Percentiles rank a stretch among this genome's conserved stretches.
phyloP scores from a whole-genome alignment of 2,329 filamentous ascomycete genomes.

The Colletotrichum horii region DNA sequence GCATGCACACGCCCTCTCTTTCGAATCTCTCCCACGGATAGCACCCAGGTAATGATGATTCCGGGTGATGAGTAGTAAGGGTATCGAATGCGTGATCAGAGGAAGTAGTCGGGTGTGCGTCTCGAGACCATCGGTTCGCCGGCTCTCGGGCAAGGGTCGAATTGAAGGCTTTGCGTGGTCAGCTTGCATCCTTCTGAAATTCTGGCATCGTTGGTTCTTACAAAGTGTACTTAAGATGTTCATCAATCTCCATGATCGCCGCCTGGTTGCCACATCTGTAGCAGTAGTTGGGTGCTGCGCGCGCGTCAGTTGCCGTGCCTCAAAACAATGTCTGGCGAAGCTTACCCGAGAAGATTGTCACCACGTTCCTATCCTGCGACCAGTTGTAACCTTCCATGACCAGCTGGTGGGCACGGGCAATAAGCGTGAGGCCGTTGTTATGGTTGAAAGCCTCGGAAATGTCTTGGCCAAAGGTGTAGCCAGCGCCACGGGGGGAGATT shows the following conservation, averaged over 20 bases:
- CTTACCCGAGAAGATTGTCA: conserved; percentile 96
- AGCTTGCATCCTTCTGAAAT: conserved; percentile 22
- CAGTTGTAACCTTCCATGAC: conserved; percentile 99
- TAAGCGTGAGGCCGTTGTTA: conserved; percentile 95
- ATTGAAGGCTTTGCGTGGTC: conserved; percentile 79
- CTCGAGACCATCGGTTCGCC: conserved; percentile 99
- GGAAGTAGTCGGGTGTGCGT: conserved; percentile 98
- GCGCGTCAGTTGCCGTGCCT: conserved; percentile 24
- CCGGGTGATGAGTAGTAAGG: neutral
- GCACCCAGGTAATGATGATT: neutral
- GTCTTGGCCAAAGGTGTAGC: conserved; percentile 95
- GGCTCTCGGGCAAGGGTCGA: conserved; percentile 95
- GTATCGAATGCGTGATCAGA: conserved; percentile 59
- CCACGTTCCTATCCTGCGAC: conserved; percentile 97
- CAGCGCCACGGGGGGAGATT: conserved; percentile 91
- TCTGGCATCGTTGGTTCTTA: conserved; percentile 51
- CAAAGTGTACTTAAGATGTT: conserved; percentile 99
- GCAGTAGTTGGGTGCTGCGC: conserved; percentile 85
- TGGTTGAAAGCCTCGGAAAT: conserved; percentile 99
- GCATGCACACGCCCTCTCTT: conserved; percentile 16
- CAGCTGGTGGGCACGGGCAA: conserved; percentile 95
- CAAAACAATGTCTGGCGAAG: conserved; percentile 6
- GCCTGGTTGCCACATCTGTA: conserved; percentile 99
- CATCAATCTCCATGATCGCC: conserved; percentile 99
- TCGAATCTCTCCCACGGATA: conserved; percentile 9